Base-by-base conservation (phyloP, 1,139 yeast species). In the Suhomyces kunorum region DNA sequence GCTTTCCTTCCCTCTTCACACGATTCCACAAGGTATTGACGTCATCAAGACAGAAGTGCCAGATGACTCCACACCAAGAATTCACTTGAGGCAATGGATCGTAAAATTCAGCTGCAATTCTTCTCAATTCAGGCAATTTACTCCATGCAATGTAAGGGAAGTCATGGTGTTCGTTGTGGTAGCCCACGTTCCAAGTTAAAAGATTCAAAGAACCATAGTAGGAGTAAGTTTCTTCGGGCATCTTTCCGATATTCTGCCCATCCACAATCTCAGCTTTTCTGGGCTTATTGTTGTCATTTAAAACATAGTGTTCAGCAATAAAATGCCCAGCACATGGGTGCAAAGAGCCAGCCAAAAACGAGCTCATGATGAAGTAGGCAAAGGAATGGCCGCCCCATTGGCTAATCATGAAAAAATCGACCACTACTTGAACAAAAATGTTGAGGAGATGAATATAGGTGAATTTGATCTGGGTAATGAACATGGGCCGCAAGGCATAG, bases 301-400 rank as follows among this genome's bases (percentile, higher is more conserved):
- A 69, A 12, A 88, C 83, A 58, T 89, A 89, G 59, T 89, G 97
- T 60, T 89, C 97, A 6, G 96, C 95, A 50, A 89, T 87, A 63
- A 89, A 89, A 64, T 89, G 97, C 13, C 96, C 97, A 2, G 97
- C 95, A 51, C 89, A 83, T 23, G 97, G 97, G 56, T 89, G 97
- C 57, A 87, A 71, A 0, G 95, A 87, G 1, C 97, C 97, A 0
- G 96, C 96, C 41, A 89, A 68, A 58, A 89, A 87, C 0, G 95
- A 83, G 36, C 92, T 83, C 63, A 84, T 68, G 31, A 88, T 59
- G 50, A 89, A 77, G 60, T 89, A 89, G 34, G 68, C 61, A 38
- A 86, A 63, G 0, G 94, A 64, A 46, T 79, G 76, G 71, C 74
- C 63, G 0, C 95, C 94, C 78, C 85, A 81, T 43, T 49, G 52